These are phyloP conservation scores for Diutina rugosa DNA, from an alignment of 1,139 yeast genomes.

Conservation along the genomic window DNA sequence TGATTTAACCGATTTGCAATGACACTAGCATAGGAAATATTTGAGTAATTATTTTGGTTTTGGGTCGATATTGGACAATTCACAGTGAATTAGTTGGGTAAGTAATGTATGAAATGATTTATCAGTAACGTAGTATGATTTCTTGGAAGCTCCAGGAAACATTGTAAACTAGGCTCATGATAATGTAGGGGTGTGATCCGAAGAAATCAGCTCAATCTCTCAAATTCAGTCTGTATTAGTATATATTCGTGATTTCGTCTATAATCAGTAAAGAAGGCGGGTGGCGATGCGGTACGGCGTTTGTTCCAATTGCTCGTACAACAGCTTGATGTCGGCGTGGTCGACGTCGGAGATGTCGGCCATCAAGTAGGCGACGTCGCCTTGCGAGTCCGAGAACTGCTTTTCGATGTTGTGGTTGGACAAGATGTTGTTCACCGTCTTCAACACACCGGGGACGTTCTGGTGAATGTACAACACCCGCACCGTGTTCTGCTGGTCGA, in stretches of 20 bases:
- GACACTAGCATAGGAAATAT: no score
- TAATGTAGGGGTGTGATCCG: background rate
- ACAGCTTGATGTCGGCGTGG: slow-evolving; percentile 65
- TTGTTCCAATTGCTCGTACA: slow-evolving; percentile 77
- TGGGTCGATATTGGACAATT: no score
- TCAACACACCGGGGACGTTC: slow-evolving; percentile 97
- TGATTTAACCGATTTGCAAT: no score
- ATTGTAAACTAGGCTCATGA: no score
- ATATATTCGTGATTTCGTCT: background rate
- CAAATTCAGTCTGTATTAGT: background rate
- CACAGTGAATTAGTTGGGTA: no score
- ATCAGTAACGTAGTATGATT: no score
- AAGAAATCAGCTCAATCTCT: background rate
- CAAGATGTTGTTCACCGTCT: slow-evolving; percentile 91
- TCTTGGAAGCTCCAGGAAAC: no score
- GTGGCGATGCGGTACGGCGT: slow-evolving; percentile 89
- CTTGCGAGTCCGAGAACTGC: slow-evolving; percentile 92
- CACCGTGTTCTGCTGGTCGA: slow-evolving; percentile 79
- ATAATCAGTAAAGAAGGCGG: slow-evolving; percentile 59
- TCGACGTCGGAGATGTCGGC: slow-evolving; percentile 91
- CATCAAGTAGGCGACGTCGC: slow-evolving; percentile 94
- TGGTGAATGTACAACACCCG: slow-evolving; percentile 94
- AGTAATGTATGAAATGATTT: no score
- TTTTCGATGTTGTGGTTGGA: slow-evolving; percentile 94
- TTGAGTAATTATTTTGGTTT: no score